phyloP scores from a whole-genome alignment of 176 grass and related monocot species.

The Carex littledalei region DNA sequence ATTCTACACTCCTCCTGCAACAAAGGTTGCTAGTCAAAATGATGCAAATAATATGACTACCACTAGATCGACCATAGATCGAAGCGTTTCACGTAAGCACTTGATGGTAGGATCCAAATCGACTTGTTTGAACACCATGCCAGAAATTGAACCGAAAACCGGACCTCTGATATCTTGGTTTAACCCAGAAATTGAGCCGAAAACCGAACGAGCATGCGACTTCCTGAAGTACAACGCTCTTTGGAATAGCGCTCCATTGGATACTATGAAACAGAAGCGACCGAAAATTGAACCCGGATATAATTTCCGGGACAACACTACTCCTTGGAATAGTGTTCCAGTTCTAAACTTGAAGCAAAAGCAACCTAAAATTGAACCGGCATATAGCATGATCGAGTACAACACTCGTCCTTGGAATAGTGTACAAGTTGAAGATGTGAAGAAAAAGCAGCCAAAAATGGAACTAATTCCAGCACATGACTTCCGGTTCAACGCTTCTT shows the following conservation, averaged over 20 bases:
- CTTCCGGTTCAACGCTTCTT: background rate
- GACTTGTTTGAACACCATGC: background rate
- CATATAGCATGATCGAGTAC: background rate
- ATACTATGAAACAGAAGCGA: no score
- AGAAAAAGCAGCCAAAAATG: background rate
- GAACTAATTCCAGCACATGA: background rate
- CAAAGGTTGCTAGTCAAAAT: no score
- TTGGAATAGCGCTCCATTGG: no score
- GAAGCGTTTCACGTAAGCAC: background rate
- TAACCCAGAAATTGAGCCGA: background rate
- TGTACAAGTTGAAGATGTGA: background rate
- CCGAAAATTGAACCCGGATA: background rate
- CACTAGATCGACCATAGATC: background rate
- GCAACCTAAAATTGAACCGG: background rate
- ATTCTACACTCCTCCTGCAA: background rate
- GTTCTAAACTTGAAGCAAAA: background rate
- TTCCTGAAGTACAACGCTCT: background rate
- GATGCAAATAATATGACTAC: background rate
- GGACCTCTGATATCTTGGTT: background rate
- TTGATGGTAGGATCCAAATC: background rate
- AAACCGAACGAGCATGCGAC: background rate
- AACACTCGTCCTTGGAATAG: background rate
- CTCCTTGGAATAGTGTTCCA: background rate
- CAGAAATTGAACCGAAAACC: background rate
- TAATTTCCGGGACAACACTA: background rate